A percentile compares a stretch with the other conserved stretches of the same genome.
Evolutionary conservation across 108 stramenopile genomes (phyloP).

Genomic region (Cyclotella choctawhatcheeana): DNA sequence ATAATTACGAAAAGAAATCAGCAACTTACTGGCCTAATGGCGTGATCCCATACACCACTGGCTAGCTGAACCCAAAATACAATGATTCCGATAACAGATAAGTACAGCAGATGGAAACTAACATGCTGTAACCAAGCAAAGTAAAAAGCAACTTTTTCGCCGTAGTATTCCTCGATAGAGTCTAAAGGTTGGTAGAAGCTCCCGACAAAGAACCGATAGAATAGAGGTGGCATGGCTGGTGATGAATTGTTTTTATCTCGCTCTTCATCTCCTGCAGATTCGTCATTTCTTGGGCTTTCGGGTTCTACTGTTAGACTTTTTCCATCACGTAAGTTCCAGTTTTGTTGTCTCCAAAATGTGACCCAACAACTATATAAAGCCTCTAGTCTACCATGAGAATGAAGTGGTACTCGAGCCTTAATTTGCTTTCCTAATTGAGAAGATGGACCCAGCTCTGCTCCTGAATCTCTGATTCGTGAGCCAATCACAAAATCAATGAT

Average conservation of each 20-base stretch:
- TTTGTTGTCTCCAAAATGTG: slow-evolving; percentile 68
- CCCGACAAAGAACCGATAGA: slow-evolving; percentile 78
- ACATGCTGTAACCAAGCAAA: slow-evolving; percentile 97
- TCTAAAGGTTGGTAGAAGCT: slow-evolving; percentile 91
- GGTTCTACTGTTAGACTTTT: slow-evolving; percentile 38
- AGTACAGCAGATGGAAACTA: slow-evolving; percentile 79
- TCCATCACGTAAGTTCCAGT: slow-evolving; percentile 63
- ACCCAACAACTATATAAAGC: slow-evolving; percentile 77
- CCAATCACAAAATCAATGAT: slow-evolving; percentile 93
- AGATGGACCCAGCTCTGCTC: slow-evolving; percentile 84
- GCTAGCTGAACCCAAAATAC: slow-evolving; percentile 71
- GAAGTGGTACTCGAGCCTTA: slow-evolving; percentile 79
- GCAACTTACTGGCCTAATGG: slow-evolving; percentile 68
- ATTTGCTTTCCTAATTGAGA: slow-evolving; percentile 86
- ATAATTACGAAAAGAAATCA: slow-evolving; percentile 24
- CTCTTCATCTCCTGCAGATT: not conserved
- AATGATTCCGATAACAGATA: slow-evolving; percentile 74
- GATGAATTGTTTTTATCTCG: slow-evolving; percentile 20
- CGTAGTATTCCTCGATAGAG: slow-evolving; percentile 95
- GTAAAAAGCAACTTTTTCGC: slow-evolving; percentile 97
- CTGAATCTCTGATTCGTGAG: slow-evolving; percentile 87
- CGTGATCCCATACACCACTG: slow-evolving; percentile 75
- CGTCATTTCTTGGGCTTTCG: slow-evolving; percentile 1
- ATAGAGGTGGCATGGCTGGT: slow-evolving; percentile 54
- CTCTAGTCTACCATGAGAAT: slow-evolving; percentile 83